These are phyloP conservation scores for Diaporthe sp. DNA, from an alignment of 2,329 filamentous ascomycete species.

Conservation along the genomic window DNA sequence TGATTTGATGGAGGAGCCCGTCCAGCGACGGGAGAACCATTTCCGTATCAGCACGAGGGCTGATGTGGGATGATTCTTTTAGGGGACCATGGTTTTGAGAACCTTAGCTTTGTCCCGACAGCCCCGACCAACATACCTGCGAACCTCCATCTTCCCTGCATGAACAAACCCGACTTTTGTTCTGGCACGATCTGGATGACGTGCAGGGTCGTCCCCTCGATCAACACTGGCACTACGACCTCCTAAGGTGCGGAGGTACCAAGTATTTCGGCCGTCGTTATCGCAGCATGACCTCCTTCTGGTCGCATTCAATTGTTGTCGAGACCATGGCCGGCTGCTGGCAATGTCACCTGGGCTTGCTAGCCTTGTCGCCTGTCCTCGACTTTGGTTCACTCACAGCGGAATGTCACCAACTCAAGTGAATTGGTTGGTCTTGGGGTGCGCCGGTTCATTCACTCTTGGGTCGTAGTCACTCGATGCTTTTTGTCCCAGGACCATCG, in stretches of 20 bases:
- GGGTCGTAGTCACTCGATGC: not conserved
- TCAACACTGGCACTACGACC: not conserved
- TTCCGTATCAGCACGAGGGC: not conserved
- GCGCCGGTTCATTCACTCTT: not conserved
- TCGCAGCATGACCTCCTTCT: not conserved
- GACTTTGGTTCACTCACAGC: not conserved
- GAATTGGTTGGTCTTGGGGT: not conserved
- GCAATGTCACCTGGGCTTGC: not conserved
- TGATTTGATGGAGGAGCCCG: not conserved
- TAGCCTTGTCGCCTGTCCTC: not conserved
- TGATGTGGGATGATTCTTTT: not conserved
- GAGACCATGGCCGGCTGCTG: not conserved
- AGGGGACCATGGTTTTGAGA: no score
- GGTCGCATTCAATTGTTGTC: not conserved
- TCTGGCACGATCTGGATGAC: not conserved
- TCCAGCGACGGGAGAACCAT: no score
- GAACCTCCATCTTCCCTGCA: not conserved
- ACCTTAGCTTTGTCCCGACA: not conserved
- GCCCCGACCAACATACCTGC: not conserved
- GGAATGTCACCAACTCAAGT: not conserved
- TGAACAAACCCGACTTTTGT: not conserved
- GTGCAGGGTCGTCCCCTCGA: not conserved
- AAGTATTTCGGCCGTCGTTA: not conserved
- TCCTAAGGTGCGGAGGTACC: not conserved
- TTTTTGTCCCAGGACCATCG: constrained; percentile 3